Conservation (phyloP, 345 rosid species). For the Crucihimalaya himalaica region DNA sequence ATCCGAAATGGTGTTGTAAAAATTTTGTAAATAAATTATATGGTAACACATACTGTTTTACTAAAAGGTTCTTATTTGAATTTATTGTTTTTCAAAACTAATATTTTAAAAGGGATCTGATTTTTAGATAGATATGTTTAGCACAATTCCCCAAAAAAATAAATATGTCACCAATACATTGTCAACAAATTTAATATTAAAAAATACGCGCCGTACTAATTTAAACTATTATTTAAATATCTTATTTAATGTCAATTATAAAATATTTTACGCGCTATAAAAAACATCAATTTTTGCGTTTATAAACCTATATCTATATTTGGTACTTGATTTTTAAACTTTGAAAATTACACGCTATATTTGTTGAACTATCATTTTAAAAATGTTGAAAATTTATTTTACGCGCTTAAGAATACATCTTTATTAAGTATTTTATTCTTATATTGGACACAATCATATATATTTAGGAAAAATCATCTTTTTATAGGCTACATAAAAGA, state of each 20-base stretch:
- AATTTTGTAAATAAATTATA: background rate
- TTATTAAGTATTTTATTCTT: background rate
- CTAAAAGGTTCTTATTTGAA: background rate
- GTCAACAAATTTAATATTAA: background rate
- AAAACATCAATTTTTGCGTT: background rate
- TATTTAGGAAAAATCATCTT: too few relatives aligned
- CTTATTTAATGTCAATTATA: too few relatives aligned
- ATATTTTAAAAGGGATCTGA: background rate
- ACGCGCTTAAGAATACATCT: background rate
- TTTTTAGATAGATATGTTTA: background rate
- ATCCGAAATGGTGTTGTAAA: too few relatives aligned
- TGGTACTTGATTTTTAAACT: background rate
- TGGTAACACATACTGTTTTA: background rate
- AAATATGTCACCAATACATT: background rate
- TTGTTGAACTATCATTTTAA: background rate
- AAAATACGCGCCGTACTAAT: background rate
- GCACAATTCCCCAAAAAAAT: background rate
- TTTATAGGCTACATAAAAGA: too few relatives aligned
- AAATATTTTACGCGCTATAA: too few relatives aligned
- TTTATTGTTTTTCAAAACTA: background rate
- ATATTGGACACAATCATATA: background rate
- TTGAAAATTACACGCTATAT: background rate
- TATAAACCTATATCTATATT: background rate
- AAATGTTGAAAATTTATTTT: background rate
- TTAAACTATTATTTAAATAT: background rate